phyloP scores from a whole-genome alignment of 305 asterid genomes.

The Stenogyne calaminthoides region DNA sequence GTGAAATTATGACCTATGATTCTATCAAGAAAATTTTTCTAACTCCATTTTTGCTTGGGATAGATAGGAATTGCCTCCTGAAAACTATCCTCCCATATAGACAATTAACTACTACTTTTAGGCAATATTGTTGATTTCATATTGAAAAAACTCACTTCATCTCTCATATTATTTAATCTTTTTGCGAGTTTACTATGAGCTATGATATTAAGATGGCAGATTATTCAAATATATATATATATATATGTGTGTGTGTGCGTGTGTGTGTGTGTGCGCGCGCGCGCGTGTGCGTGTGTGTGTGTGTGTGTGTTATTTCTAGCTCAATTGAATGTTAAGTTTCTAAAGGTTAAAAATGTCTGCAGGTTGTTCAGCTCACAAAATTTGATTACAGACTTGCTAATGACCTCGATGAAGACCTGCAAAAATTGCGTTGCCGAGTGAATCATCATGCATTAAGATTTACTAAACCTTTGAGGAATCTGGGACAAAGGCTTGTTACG shows the following conservation, averaged over 20 bases:
- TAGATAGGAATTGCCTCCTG: not conserved
- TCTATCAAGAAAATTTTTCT: slow-evolving; percentile 5
- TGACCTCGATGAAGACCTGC: slow-evolving; percentile 87
- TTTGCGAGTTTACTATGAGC: slow-evolving; percentile 12
- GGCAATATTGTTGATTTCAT: not conserved
- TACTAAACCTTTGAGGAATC: slow-evolving; percentile 74
- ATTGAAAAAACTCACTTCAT: not conserved
- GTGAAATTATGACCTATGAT: slow-evolving; percentile 19
- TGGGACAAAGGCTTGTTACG: slow-evolving; percentile 85
- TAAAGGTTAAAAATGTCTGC: slow-evolving; percentile 37
- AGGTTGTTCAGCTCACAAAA: slow-evolving; percentile 99
- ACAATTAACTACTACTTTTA: not conserved
- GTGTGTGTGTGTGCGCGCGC: too few relatives aligned
- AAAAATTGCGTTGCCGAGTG: slow-evolving; percentile 94
- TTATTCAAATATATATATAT: not conserved
- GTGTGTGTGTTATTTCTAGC: slow-evolving; percentile 9
- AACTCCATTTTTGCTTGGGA: not conserved
- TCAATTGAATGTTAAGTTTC: not conserved
- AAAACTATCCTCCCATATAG: not conserved
- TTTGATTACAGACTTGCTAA: slow-evolving; percentile 96
- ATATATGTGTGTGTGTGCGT: not conserved
- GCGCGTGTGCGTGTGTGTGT: too few relatives aligned
- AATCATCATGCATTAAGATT: slow-evolving; percentile 94
- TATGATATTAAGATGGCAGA: not conserved
- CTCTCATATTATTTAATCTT: not conserved